Evolutionary conservation across 768 basidiomycete species (phyloP).

Genomic region (Termitomyces sp.): DNA sequence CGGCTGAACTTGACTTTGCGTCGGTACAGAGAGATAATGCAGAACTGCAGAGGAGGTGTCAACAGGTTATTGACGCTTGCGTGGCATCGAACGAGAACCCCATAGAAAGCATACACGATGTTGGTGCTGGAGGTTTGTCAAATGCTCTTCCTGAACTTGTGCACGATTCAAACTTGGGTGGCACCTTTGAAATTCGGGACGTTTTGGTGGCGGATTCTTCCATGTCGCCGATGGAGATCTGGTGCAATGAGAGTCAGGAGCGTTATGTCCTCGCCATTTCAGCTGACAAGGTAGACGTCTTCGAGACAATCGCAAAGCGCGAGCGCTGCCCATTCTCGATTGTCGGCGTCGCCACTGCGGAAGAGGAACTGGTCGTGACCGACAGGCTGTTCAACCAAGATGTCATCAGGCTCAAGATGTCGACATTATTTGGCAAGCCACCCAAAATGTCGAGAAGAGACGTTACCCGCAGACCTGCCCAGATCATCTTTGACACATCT

Average conservation of each 20-base stretch:
- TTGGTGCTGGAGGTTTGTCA: conserved; percentile 94
- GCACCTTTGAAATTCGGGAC: conserved; percentile 88
- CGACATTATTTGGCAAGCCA: conserved; percentile 93
- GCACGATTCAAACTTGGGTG: conserved; percentile 92
- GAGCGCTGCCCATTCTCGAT: conserved; percentile 93
- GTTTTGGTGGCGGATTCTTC: conserved; percentile 86
- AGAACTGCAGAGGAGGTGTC: conserved; percentile 96
- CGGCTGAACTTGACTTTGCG: conserved; percentile 93
- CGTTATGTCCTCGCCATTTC: conserved; percentile 92
- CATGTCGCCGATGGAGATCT: conserved; percentile 99
- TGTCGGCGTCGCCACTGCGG: conserved; percentile 81
- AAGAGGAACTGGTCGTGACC: conserved; percentile 82
- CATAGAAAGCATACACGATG: conserved; percentile 96
- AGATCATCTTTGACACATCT: conserved; percentile 61
- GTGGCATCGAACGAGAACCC: conserved; percentile 61
- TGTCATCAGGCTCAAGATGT: conserved; percentile 89
- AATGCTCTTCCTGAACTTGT: conserved; percentile 97
- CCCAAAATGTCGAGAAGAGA: conserved; percentile 86
- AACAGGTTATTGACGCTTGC: conserved; percentile 96
- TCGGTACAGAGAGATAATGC: conserved; percentile 98
- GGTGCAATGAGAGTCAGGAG: conserved; percentile 99
- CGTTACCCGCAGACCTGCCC: conserved; percentile 31
- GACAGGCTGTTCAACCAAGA: conserved; percentile 76
- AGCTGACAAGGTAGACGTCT: conserved; percentile 51
- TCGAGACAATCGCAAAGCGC: conserved; percentile 74